These are phyloP conservation scores for Ophiostoma australiae DNA, from an alignment of 2,329 filamentous ascomycete species.

Conservation along the genomic window DNA sequence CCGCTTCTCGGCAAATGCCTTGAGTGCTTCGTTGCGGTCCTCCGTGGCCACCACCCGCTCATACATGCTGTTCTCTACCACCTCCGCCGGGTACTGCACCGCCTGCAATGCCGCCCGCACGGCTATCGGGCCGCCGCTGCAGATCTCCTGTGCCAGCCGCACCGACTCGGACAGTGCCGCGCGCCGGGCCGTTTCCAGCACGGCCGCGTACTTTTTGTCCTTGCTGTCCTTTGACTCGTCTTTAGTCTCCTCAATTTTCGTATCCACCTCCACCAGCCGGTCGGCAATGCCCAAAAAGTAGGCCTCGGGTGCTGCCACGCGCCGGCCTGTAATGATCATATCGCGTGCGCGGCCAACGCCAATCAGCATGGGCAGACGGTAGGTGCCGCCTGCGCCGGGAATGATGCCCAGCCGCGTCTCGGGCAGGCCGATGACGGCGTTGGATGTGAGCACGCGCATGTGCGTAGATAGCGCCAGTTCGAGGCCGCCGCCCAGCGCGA, in stretches of 20 bases:
- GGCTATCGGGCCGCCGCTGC: slow-evolving; percentile 74
- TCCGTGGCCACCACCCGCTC: slow-evolving; percentile 75
- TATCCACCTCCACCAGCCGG: slow-evolving; percentile 70
- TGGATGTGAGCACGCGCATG: slow-evolving; percentile 79
- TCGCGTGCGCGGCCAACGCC: slow-evolving; percentile 79
- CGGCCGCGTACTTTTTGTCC: slow-evolving; percentile 33
- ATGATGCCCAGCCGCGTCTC: slow-evolving; percentile 93
- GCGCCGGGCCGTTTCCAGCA: slow-evolving; percentile 57
- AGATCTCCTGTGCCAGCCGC: slow-evolving; percentile 75
- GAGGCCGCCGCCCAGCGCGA: slow-evolving; percentile 87
- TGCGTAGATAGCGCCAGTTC: slow-evolving; percentile 87
- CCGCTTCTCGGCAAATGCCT: slow-evolving; percentile 68
- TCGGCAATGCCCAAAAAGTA: slow-evolving; percentile 90
- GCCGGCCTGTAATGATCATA: slow-evolving; percentile 82
- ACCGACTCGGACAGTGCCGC: slow-evolving; percentile 72
- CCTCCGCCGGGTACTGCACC: slow-evolving; percentile 66
- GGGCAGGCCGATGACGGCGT: slow-evolving; percentile 73
- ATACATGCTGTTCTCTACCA: slow-evolving; percentile 83
- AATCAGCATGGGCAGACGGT: slow-evolving; percentile 76
- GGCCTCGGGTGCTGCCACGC: slow-evolving; percentile 76
- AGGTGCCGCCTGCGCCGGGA: slow-evolving; percentile 88
- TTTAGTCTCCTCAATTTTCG: slow-evolving; percentile 21
- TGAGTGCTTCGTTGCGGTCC: slow-evolving; percentile 82
- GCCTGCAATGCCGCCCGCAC: slow-evolving; percentile 74
- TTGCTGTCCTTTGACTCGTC: slow-evolving; percentile 38